Percentiles rank a stretch among this genome's conserved stretches.
Evolutionary conservation across 768 basidiomycete genomes (phyloP).

Genomic region (Tephrocybe rancida): DNA sequence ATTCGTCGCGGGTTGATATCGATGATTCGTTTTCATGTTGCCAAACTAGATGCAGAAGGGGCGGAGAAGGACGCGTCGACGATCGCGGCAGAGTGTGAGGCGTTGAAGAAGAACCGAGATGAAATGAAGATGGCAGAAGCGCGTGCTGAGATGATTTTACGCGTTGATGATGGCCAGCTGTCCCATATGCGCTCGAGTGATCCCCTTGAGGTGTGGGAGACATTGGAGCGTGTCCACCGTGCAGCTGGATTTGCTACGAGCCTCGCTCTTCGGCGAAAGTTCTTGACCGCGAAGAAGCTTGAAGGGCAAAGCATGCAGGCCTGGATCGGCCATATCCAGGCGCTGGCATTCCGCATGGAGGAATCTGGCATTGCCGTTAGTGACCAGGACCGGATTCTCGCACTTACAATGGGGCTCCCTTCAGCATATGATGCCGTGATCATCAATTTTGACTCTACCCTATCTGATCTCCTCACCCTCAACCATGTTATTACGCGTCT

Average conservation of each 20-base stretch:
- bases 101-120: slow-evolving; percentile 3
- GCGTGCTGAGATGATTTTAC: slow-evolving; percentile 24
- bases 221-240: slow-evolving; percentile 20
- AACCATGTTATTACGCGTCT: slow-evolving; percentile 27
- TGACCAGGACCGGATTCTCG: slow-evolving; percentile 19
- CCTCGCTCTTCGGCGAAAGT: slow-evolving; percentile 22
- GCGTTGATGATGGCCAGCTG: slow-evolving; percentile 27
- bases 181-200: slow-evolving; percentile 25
- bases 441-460: slow-evolving; percentile 25
- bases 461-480: slow-evolving; percentile 24
- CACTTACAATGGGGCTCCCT: too few relatives aligned
- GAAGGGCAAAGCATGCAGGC: slow-evolving; percentile 22
- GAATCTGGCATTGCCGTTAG: slow-evolving; percentile 19
- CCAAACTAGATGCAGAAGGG: slow-evolving; percentile 1
- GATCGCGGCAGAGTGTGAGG: slow-evolving; percentile 5
- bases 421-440: too few relatives aligned
- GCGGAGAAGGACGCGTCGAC: slow-evolving; percentile 4
- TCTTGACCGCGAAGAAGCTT: slow-evolving; percentile 24
- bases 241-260: slow-evolving; percentile 25
- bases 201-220: slow-evolving; percentile 25
- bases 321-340: slow-evolving; percentile 25
- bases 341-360: slow-evolving; percentile 20
- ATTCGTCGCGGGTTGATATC: slow-evolving; percentile 16
- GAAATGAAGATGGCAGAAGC: slow-evolving; percentile 25
- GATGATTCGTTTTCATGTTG: slow-evolving; percentile 6